Percentiles rank a stretch among this genome's conserved stretches.
Evolutionary conservation across 1,139 yeast species (phyloP).

Genomic region (Saccharomyces hybrid): DNA sequence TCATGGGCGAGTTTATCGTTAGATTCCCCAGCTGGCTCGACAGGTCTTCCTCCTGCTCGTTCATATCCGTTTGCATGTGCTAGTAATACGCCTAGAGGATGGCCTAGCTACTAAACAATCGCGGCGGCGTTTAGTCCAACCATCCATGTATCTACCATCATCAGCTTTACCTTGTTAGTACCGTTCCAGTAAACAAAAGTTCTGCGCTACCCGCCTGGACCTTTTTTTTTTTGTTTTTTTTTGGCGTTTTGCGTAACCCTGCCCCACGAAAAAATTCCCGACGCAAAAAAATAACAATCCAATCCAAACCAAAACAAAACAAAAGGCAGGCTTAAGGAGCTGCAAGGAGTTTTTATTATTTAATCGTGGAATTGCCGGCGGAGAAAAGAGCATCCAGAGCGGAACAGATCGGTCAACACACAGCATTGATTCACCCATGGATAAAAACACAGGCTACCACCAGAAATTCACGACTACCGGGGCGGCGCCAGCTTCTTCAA

Average conservation of each 20-base stretch:
- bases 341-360: background rate
- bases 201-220: background rate
- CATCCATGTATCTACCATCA: background rate
- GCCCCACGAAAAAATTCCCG: background rate
- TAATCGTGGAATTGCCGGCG: background rate
- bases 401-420: background rate
- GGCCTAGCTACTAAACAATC: background rate
- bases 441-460: background rate
- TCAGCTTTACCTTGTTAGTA: background rate
- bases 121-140: background rate
- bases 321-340: background rate
- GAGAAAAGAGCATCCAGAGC: background rate
- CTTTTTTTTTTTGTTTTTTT: background rate
- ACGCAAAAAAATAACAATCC: background rate
- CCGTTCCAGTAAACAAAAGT: background rate
- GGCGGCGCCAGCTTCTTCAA: background rate
- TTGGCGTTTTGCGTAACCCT: slow-evolving; percentile 1
- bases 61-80: background rate
- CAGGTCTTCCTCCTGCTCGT: background rate
- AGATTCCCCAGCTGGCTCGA: background rate
- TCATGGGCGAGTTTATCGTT: background rate
- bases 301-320: background rate
- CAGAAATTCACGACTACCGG: background rate
- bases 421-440: background rate
- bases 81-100: background rate